Conservation (phyloP, 169 alveolate genomes). For the Plasmodium cynomolgi region DNA sequence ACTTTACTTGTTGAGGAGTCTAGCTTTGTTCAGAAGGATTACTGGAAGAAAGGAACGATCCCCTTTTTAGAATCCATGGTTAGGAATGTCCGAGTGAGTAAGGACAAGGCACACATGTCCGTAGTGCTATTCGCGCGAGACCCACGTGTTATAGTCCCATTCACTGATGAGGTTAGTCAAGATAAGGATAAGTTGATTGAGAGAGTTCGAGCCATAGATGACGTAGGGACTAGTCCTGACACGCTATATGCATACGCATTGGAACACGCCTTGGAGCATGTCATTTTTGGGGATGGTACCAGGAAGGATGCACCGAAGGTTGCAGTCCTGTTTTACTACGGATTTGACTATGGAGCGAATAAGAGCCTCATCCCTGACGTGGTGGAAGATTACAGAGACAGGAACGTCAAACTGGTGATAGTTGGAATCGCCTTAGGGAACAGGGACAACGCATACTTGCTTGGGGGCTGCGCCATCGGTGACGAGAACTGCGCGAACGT, state of each 20-base stretch:
- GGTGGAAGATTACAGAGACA: constrained; percentile 43
- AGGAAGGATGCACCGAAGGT: constrained; percentile 66
- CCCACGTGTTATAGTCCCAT: constrained; percentile 46
- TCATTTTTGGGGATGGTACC: constrained; percentile 63
- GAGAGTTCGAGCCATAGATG: constrained; percentile 33
- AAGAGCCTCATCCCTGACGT: constrained; percentile 57
- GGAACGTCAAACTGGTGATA: constrained; percentile 40
- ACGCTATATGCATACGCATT: constrained; percentile 55
- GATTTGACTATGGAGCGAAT: constrained; percentile 69
- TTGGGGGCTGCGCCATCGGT: constrained; percentile 43
- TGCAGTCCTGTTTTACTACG: constrained; percentile 63
- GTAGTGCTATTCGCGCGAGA: constrained; percentile 22
- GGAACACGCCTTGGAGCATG: constrained; percentile 49
- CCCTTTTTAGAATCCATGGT: constrained; percentile 73
- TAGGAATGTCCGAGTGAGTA: constrained; percentile 50
- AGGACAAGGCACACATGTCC: constrained; percentile 73
- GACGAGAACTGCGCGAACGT: constrained; percentile 41
- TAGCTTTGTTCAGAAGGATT: constrained; percentile 60
- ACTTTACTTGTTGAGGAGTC: constrained; percentile 60
- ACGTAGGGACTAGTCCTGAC: constrained; percentile 5
- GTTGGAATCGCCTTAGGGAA: constrained; percentile 51
- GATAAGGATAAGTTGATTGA: constrained; percentile 63
- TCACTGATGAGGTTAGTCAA: constrained; percentile 65
- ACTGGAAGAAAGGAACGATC: constrained; percentile 61
- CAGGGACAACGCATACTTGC: constrained; percentile 66